Percentiles rank a stretch among this genome's conserved stretches.
Conservation (phyloP, 768 basidiomycete genomes). For the Rhizopogon rudus region DNA sequence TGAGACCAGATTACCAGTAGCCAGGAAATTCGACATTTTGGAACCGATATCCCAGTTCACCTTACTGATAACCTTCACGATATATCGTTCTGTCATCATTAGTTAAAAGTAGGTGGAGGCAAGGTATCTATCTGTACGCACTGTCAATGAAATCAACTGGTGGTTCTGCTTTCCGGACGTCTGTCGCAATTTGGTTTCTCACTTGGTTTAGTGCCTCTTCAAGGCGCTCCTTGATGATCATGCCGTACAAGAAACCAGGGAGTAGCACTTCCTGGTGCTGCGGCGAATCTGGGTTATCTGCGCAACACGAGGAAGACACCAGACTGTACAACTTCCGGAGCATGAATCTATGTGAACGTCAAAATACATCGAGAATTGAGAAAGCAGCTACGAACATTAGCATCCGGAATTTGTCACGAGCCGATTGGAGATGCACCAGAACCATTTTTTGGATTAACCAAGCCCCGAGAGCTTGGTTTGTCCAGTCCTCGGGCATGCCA, state of each 20-base stretch:
- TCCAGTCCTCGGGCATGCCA: slow-evolving; percentile 90
- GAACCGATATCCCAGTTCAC: slow-evolving; percentile 91
- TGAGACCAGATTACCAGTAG: slow-evolving; percentile 93
- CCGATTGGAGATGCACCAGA: slow-evolving; percentile 81
- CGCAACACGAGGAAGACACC: slow-evolving; percentile 84
- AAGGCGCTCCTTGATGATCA: slow-evolving; percentile 97
- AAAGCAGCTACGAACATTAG: slow-evolving; percentile 61
- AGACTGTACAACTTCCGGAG: slow-evolving; percentile 89
- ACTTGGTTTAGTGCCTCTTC: slow-evolving; percentile 83
- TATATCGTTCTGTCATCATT: slow-evolving; percentile 62
- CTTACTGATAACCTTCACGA: slow-evolving; percentile 66
- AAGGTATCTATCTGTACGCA: slow-evolving; percentile 32
- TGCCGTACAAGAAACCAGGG: slow-evolving; percentile 87
- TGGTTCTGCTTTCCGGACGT: slow-evolving; percentile 69
- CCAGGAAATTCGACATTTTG: slow-evolving; percentile 89
- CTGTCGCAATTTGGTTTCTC: slow-evolving; percentile 61
- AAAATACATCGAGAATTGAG: slow-evolving; percentile 1
- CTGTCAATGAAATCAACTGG: slow-evolving; percentile 87
- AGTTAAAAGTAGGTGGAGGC: slow-evolving; percentile 3
- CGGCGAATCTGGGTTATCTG: slow-evolving; percentile 98
- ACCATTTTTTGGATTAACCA: slow-evolving; percentile 84
- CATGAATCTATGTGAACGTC: slow-evolving; percentile 73
- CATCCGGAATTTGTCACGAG: slow-evolving; percentile 93
- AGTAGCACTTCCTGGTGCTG: slow-evolving; percentile 97
- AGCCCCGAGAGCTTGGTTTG: slow-evolving; percentile 72